Evolutionary conservation across 495 filamentous ascomycete species (phyloP).

Genomic region (Annulohypoxylon moriforme): DNA sequence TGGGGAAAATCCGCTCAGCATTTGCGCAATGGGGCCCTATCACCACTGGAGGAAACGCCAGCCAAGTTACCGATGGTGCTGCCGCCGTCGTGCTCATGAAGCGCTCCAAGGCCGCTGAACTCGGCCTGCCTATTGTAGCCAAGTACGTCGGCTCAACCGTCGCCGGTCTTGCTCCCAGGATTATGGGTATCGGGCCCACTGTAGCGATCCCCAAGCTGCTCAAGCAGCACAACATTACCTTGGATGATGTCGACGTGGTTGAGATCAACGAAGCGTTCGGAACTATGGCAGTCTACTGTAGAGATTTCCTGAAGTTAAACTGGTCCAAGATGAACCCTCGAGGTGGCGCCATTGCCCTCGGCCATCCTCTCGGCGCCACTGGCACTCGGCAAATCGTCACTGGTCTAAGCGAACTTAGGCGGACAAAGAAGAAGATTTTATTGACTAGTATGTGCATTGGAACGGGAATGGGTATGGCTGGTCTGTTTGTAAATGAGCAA

Average conservation of each 20-base stretch:
- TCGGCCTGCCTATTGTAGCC: slow-evolving; percentile 90
- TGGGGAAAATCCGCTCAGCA: slow-evolving; percentile 88
- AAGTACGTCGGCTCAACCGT: slow-evolving; percentile 95
- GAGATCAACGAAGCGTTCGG: slow-evolving; percentile 99
- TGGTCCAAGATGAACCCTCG: slow-evolving; percentile 88
- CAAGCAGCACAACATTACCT: slow-evolving; percentile 77
- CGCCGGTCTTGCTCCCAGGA: slow-evolving; percentile 86
- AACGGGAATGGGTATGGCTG: slow-evolving; percentile 85
- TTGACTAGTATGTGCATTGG: slow-evolving; percentile 91
- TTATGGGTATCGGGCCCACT: slow-evolving; percentile 97
- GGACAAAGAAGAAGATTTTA: slow-evolving; percentile 83
- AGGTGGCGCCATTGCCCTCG: slow-evolving; percentile 81
- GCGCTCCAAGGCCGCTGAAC: slow-evolving; percentile 84
- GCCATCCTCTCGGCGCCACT: slow-evolving; percentile 85
- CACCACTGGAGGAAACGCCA: slow-evolving; percentile 94
- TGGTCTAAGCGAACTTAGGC: slow-evolving; percentile 81
- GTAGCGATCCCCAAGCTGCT: slow-evolving; percentile 96
- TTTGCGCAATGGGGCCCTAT: slow-evolving; percentile 90
- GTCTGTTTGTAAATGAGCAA: slow-evolving; percentile 84
- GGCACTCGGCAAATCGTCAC: slow-evolving; percentile 85
- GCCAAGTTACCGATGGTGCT: slow-evolving; percentile 95
- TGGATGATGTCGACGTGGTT: slow-evolving; percentile 86
- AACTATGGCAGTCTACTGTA: slow-evolving; percentile 95
- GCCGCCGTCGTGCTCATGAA: slow-evolving; percentile 94
- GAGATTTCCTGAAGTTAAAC: slow-evolving; percentile 79